Percentiles rank a stretch among this genome's conserved stretches.
These are phyloP conservation scores for Fusarium buharicum DNA, from an alignment of 2,329 filamentous ascomycete genomes.

Conservation along the genomic window DNA sequence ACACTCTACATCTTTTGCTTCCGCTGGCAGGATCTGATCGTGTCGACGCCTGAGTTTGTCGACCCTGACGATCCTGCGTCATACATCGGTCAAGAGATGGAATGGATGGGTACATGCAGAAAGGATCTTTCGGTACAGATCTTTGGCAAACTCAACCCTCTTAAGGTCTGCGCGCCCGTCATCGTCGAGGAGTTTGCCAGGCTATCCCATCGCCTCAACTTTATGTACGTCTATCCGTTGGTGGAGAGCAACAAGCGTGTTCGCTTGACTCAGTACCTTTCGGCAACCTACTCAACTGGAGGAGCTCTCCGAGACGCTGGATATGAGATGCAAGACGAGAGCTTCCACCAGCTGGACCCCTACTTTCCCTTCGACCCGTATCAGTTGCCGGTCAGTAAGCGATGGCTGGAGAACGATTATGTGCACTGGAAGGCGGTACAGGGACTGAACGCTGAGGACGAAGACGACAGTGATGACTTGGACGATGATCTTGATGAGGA, in stretches of 20 bases:
- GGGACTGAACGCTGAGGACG: slow-evolving; percentile 70
- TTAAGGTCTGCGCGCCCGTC: slow-evolving; percentile 90
- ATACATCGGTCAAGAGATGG: slow-evolving; percentile 75
- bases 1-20: slow-evolving; percentile 97
- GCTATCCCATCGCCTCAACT: slow-evolving; percentile 83
- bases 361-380: slow-evolving; percentile 99
- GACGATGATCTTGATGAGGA: slow-evolving; percentile 61
- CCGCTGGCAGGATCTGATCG: slow-evolving; percentile 90
- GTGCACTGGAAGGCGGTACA: slow-evolving; percentile 81
- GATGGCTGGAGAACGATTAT: slow-evolving; percentile 89
- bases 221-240: slow-evolving; percentile 89
- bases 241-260: slow-evolving; percentile 94
- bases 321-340: slow-evolving; percentile 70
- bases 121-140: slow-evolving; percentile 81
- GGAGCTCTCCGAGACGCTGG: slow-evolving; percentile 63
- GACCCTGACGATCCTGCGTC: slow-evolving; percentile 71
- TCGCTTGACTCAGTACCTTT: slow-evolving; percentile 76
- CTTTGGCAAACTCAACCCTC: slow-evolving; percentile 88
- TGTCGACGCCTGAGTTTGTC: slow-evolving; percentile 67
- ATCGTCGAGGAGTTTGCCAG: slow-evolving; percentile 94
- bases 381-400: slow-evolving; percentile 84
- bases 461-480: slow-evolving; percentile 64
- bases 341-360: slow-evolving; percentile 85
- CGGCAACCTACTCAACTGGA: slow-evolving; percentile 65
- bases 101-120: slow-evolving; percentile 80